A percentile compares a stretch with the other conserved stretches of the same genome.
These are phyloP conservation scores for Wickerhamomyces strasburgensis DNA, from an alignment of 805 yeast species.

Conservation along the genomic window DNA sequence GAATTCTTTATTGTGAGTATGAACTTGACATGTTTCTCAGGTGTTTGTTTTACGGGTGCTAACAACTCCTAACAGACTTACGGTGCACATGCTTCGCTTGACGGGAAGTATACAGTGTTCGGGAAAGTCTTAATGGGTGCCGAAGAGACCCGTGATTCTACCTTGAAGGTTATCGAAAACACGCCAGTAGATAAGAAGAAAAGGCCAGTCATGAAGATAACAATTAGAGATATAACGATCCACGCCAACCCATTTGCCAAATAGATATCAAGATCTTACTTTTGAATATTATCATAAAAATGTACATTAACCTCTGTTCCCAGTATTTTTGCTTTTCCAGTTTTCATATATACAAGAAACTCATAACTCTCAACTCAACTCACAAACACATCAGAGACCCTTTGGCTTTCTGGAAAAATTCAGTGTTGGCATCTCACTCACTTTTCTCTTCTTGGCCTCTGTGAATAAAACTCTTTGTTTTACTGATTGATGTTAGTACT, in stretches of 20 bases:
- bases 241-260: constrained; percentile 41
- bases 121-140: constrained; percentile 66
- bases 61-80: constrained; percentile 46
- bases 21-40: background rate
- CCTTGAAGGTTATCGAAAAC: constrained; percentile 25
- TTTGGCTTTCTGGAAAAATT: constrained; percentile 40
- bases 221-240: constrained; percentile 29
- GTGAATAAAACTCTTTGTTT: constrained; percentile 88
- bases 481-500: constrained; percentile 36
- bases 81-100: constrained; percentile 77
- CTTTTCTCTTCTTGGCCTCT: constrained; percentile 83
- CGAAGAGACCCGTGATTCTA: constrained; percentile 24
- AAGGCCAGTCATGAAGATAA: constrained; percentile 29
- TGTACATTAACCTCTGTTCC: background rate
- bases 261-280: too few species aligned
- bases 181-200: constrained; percentile 31
- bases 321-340: background rate
- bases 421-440: constrained; percentile 38
- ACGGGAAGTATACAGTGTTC: constrained; percentile 65
- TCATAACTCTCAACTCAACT: constrained; percentile 6
- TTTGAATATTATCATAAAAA: background rate
- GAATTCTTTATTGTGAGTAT: constrained; percentile 54
- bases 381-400: constrained; percentile 13
- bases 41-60: background rate
- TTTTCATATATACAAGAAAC: background rate